phyloP scores from a whole-genome alignment of 345 rosid species.

The Litchi chinensis region DNA sequence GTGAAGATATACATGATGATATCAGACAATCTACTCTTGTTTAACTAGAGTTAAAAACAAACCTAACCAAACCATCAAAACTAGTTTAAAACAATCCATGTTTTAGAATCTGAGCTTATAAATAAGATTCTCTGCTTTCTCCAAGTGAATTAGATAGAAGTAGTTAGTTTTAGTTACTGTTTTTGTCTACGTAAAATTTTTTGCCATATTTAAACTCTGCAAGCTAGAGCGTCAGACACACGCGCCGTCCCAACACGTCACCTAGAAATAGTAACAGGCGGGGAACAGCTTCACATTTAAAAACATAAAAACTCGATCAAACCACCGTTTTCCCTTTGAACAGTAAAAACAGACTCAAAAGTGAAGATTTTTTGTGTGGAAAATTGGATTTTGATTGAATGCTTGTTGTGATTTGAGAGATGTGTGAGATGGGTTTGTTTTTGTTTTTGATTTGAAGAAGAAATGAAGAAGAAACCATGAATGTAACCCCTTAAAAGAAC shows the following conservation, averaged over 20 bases:
- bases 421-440: background rate
- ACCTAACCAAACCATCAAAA: background rate
- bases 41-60: slow-evolving; percentile 5
- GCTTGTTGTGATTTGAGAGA: background rate
- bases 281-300: slow-evolving; percentile 30
- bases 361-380: background rate
- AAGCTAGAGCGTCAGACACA: slow-evolving; percentile 3
- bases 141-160: background rate
- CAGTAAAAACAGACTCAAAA: background rate
- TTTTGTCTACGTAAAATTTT: background rate
- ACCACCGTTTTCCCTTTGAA: background rate
- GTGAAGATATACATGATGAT: background rate
- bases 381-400: background rate
- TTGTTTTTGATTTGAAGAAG: slow-evolving; percentile 6
- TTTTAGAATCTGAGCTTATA: background rate
- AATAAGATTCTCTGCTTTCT: slow-evolving; percentile 9
- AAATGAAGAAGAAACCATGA: slow-evolving; percentile 20
- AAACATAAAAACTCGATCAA: background rate
- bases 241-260: slow-evolving; percentile 43
- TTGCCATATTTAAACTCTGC: background rate
- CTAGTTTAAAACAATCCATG: background rate
- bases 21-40: background rate
- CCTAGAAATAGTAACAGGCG: slow-evolving; percentile 43
- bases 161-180: background rate
- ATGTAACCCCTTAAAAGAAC: slow-evolving; percentile 25